Conservation (phyloP, 495 filamentous ascomycete species). For the Podospora appendiculata region DNA sequence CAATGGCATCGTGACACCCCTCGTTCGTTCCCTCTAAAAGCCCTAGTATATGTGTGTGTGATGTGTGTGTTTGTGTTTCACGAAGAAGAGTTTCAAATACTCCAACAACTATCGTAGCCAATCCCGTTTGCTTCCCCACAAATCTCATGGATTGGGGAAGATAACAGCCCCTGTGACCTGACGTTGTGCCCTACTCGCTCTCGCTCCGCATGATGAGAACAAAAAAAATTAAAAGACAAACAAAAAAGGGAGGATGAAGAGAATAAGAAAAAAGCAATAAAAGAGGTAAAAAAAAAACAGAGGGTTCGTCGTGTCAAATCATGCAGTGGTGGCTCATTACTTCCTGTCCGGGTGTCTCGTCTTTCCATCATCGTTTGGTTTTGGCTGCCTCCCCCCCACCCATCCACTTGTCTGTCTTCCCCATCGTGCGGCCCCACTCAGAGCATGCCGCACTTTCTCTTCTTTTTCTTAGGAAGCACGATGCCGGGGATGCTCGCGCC, state of each 20-base stretch:
- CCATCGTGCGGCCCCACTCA: slow-evolving; percentile 5
- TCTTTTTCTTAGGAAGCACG: slow-evolving; percentile 47
- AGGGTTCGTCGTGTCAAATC: slow-evolving; percentile 19
- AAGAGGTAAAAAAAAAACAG: not conserved
- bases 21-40: not conserved
- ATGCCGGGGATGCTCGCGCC: slow-evolving; percentile 22
- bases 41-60: not conserved
- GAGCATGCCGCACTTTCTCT: slow-evolving; percentile 39
- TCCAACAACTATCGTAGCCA: not conserved
- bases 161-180: too few relatives aligned
- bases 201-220: not conserved
- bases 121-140: too few relatives aligned
- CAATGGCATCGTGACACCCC: not conserved
- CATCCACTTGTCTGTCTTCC: slow-evolving; percentile 5
- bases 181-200: too few relatives aligned
- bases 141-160: too few relatives aligned
- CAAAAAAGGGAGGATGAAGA: not conserved
- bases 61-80: not conserved
- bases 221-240: slow-evolving; percentile 3
- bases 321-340: slow-evolving; percentile 12
- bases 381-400: not conserved
- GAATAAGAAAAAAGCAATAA: not conserved
- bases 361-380: too few relatives aligned
- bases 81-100: not conserved
- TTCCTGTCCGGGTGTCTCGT: not conserved